Evolutionary conservation across 2,329 filamentous ascomycete genomes (phyloP).

Genomic region (Pyricularia sp.): DNA sequence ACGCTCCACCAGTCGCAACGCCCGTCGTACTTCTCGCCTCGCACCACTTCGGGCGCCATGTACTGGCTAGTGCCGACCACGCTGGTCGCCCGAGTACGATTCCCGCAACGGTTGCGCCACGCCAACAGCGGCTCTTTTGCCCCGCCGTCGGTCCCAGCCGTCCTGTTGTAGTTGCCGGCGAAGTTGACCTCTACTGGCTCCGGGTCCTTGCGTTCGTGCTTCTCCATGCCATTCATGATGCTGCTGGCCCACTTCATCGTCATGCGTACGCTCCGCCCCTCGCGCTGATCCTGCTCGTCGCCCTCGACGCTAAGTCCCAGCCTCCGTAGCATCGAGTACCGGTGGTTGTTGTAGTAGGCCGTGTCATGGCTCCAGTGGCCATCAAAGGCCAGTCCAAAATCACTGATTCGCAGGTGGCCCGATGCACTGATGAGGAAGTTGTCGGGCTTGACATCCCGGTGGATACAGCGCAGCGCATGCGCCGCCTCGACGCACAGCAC

Average conservation of each 20-base stretch:
- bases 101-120: conserved; percentile 61
- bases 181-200: neutral
- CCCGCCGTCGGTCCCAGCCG: neutral
- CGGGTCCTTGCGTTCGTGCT: conserved; percentile 24
- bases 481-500: conserved; percentile 89
- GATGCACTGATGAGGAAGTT: conserved; percentile 88
- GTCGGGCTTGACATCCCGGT: conserved; percentile 93
- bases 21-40: conserved; percentile 76
- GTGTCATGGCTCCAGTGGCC: conserved; percentile 92
- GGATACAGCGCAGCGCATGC: conserved; percentile 81
- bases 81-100: conserved; percentile 67
- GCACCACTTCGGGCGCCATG: conserved; percentile 92
- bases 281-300: conserved; percentile 59
- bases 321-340: conserved; percentile 69
- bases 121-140: conserved; percentile 45
- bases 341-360: conserved; percentile 73
- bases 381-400: conserved; percentile 92
- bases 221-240: conserved; percentile 27
- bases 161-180: neutral
- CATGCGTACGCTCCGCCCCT: conserved; percentile 28
- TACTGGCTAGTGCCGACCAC: conserved; percentile 95
- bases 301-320: conserved; percentile 66
- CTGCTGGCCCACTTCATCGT: conserved; percentile 28
- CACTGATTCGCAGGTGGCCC: conserved; percentile 89
- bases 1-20: conserved; percentile 97